Evolutionary conservation across 2,329 filamentous ascomycete genomes (phyloP), one percentile per base, ranked within the genome.

Genomic region (Cercospora nicotianae): DNA sequence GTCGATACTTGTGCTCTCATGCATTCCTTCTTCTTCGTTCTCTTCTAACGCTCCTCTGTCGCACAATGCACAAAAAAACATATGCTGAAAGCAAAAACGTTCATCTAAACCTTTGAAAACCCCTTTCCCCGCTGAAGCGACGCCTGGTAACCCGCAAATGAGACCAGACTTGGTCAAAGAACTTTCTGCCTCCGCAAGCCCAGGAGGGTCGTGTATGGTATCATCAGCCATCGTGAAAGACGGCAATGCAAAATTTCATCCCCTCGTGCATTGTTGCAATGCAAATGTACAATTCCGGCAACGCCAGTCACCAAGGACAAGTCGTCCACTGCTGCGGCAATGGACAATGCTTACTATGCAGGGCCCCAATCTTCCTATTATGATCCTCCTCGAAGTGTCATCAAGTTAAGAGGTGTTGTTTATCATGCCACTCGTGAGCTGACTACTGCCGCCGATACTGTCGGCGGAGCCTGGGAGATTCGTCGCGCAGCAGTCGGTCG

Each of bases 171-270:
- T 26, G 51, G 64, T 63, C 67, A 36, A 16, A 65, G 51, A 67
- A 65, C 68, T 68, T 66, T 68, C 65, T 72, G 68, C 67, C 68
- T 69, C 67, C 65, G 63, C 67, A 30, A 60, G 60, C 58, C 58
- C 63, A 42, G 58, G 67, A 66, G 55, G 62, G 48, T 66, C 64
- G 57, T 67, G 64, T 69, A 18, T 72, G 69, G 69, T 72, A 69
- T 72, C 69, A 67, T 68, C 70, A 68, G 71, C 70, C 55, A 59
- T 36, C 71, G 67, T 71, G 64, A 71, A 61, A 51, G 65, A 67
- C 55, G 51, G 63, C 62, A 45, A 60, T 66, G 68, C 64, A 68
- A 59, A 67, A 57, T 63, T 53, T 70, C 71, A 68, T 69, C 60
- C 66, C 65, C 68, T 63, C 63, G 64, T 67, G 68, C 70, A 66